Base-by-base conservation (phyloP, 345 rosid species). In the Salix koriyanagi region DNA sequence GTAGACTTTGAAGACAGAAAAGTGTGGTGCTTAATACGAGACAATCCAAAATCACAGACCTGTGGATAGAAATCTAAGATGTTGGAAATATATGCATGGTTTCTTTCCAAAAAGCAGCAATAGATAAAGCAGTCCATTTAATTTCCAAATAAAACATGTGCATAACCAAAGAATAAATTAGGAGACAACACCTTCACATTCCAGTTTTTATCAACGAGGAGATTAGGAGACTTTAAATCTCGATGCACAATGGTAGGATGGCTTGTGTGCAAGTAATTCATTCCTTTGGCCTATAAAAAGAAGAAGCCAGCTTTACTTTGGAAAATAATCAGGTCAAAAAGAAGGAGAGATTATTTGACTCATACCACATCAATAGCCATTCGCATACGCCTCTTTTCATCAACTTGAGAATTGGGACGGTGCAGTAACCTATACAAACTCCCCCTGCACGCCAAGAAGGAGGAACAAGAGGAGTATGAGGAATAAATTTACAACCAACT, bases 321-420 rank as follows among this genome's bases (percentile, higher is more conserved):
- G 69, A 37, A 74, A 23, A 62, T 36, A 52, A 71, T 61, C 1
- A 1, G 68, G 69, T 21, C 72, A 76, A 39, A 41, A 62, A 37
- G 60, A 77, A 30, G 46, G 79, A 34, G 37, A 77, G 12, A 42
- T 37, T 62, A 70, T 61, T 52, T 68, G 74, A 81, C n/a, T 37
- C 77, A 75, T 91, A 92, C 99, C 93, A 93, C 98, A 87, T 96
- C 98, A 77, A 96, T 86, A 74, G 99, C 99, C 99, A 96, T 93
- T 70, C 88, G 86, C 92, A 93, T 85, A 81, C 96, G 89, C 83
- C 97, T 91, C 87, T 85, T 93, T 84, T 91, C 94, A 83, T 93
- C 98, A 65, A 96, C 88, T 66, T 76, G 92, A 77, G 78, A 79
- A 84, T 85, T 86, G 72, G 98, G 90, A 67, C 98, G 94, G 79